Percentiles rank a stretch among this genome's conserved stretches.
These are phyloP conservation scores for Acanthamoeba rhysodes DNA, from an alignment of 208 protist species.

Conservation along the genomic window DNA sequence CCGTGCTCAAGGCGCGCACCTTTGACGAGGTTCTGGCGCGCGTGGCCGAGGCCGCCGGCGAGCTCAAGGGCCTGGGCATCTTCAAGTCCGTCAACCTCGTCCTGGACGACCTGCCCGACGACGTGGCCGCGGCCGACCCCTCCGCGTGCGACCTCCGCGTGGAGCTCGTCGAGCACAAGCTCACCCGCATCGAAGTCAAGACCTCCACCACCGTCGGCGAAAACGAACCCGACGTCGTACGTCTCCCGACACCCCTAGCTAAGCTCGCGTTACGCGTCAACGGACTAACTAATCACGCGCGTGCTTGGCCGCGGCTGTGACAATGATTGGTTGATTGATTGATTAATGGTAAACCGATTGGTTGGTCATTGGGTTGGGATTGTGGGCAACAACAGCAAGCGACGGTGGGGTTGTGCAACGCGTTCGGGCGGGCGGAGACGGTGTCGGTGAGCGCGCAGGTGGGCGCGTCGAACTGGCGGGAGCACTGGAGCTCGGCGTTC, in stretches of 20 bases:
- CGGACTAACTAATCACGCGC: no score
- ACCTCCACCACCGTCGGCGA: slow-evolving; percentile 41
- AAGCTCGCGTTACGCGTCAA: no score
- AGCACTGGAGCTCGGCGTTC: neutral
- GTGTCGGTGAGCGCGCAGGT: slow-evolving; percentile 7
- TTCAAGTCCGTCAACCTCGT: slow-evolving; percentile 33
- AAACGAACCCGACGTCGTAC: slow-evolving; percentile 16
- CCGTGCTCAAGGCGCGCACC: neutral
- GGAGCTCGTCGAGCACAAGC: slow-evolving; percentile 10
- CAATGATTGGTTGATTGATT: no score
- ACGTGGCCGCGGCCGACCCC: neutral
- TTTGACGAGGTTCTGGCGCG: neutral
- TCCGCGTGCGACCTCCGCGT: slow-evolving; percentile 38
- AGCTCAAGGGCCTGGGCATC: neutral
- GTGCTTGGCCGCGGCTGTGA: neutral
- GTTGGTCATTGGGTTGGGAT: no score
- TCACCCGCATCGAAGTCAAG: neutral
- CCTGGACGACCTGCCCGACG: slow-evolving; percentile 13
- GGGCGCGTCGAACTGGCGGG: neutral
- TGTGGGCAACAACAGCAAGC: neutral
- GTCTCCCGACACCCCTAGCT: neutral
- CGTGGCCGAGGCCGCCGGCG: neutral
- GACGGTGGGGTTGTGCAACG: slow-evolving; percentile 1
- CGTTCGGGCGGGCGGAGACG: slow-evolving; percentile 27
- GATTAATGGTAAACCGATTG: no score